Conservation (phyloP, 2,329 filamentous ascomycete species). For the Microdochium trichocladiopsis region DNA sequence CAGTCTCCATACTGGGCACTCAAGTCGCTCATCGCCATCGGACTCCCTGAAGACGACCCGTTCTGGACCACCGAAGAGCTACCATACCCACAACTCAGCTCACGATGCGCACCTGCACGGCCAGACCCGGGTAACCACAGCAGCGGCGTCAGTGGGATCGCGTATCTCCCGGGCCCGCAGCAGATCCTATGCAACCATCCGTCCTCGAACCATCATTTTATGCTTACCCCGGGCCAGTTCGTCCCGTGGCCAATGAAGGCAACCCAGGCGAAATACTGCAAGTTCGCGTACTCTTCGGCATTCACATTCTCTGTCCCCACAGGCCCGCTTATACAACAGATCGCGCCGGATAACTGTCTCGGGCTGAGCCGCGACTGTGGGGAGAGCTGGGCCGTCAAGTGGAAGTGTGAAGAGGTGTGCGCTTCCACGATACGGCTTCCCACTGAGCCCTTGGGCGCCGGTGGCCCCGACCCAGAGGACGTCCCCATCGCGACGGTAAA, state of each 20-base stretch:
- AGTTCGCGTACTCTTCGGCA: slow-evolving; percentile 40
- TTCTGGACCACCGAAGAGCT: slow-evolving; percentile 38
- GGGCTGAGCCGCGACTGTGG: slow-evolving; percentile 20
- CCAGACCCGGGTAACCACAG: slow-evolving; percentile 7
- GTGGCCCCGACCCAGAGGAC: background rate
- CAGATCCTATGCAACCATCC: slow-evolving; percentile 35
- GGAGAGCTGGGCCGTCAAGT: slow-evolving; percentile 17
- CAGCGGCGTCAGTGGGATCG: slow-evolving; percentile 4
- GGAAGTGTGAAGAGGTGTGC: slow-evolving; percentile 1
- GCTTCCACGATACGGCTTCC: background rate
- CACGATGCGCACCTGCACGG: background rate
- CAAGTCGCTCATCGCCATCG: slow-evolving; percentile 38
- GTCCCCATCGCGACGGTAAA: background rate
- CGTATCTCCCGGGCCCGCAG: slow-evolving; percentile 15
- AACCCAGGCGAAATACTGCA: slow-evolving; percentile 35
- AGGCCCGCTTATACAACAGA: slow-evolving; percentile 23
- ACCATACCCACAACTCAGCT: slow-evolving; percentile 17
- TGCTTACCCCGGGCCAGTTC: slow-evolving; percentile 32
- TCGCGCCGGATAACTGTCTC: slow-evolving; percentile 23
- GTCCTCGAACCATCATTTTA: slow-evolving; percentile 29
- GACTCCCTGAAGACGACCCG: slow-evolving; percentile 21
- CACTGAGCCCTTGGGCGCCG: background rate
- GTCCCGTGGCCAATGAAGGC: slow-evolving; percentile 29
- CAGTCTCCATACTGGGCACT: slow-evolving; percentile 48
- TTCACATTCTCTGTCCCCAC: slow-evolving; percentile 37